Base-by-base conservation (phyloP, 352 stramenopile species). In the Aphanomyces astaci region DNA sequence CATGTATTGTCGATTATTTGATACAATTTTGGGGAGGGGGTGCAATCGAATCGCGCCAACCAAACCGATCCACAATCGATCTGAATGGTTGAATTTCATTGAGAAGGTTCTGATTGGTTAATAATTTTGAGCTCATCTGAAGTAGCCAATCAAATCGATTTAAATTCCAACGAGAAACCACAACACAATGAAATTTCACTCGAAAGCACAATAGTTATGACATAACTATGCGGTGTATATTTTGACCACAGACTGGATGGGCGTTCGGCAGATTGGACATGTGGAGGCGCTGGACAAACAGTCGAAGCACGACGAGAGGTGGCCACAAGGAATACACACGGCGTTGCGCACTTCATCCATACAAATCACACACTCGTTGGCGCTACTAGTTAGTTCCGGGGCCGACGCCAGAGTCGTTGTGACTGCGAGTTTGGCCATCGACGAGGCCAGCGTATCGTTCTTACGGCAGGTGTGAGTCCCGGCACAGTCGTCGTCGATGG, bases 261-360 rank as follows among this genome's bases (percentile, higher is more conserved):
- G 69, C 7, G 74, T 39, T 22, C 80, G 77, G 66, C 80, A 86
- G 22, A 81, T 81, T 11, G 80, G 78, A 39, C 80, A 88, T 19
- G 52, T 64, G n/a, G 72, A 66, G 39, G 39, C 65, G 36, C 70
- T 54, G 10, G 66, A 54, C 55, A 88, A 70, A 27, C 80, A 88
- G 0, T 55, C 24, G 54, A 76, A 64, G 48, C 80, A 88, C 10
- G 75, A 78, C 0, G 78, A 76, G 36, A 80, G 70, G 70, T 88
- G 80, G 4, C 80, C 80, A 27, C 78, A 88, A 25, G 78, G 80
- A 15, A 81, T 72, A 56, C 78, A 84, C 17, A 85, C 75, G 32
- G 80, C 78, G 57, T 84, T 75, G 4, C 80, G 72, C 51, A 64
- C 33, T 11, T 71, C 69, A 31, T 79, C 73, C 64, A 78, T 78